Percentiles rank a stretch among this genome's conserved stretches.
phyloP scores from a whole-genome alignment of 2,329 filamentous ascomycete genomes.

The Fusarium duplospermum region DNA sequence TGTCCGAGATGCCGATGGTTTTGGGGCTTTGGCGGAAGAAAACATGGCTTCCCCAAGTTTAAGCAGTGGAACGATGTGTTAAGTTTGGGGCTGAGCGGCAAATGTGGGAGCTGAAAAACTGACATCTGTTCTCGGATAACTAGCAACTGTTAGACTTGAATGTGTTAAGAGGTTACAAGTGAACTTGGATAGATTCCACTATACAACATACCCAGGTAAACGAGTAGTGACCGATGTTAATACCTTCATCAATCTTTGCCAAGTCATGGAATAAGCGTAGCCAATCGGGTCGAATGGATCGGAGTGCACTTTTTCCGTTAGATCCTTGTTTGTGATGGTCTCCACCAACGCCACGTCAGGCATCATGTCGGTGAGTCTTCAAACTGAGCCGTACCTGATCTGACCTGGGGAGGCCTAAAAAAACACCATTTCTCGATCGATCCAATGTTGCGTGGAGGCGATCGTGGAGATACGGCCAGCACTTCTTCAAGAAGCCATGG shows the following conservation, averaged over 20 bases:
- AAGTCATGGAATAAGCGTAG: not conserved
- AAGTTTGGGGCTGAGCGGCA: not conserved
- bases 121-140: not conserved
- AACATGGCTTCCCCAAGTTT: not conserved
- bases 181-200: too few relatives aligned
- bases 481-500: conserved; percentile 37
- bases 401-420: conserved; percentile 30
- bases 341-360: conserved; percentile 39
- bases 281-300: not conserved
- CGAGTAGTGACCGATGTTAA: too few relatives aligned
- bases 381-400: conserved; percentile 23
- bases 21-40: not conserved
- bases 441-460: conserved; percentile 37
- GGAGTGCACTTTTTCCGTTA: conserved; percentile 36
- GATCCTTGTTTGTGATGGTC: conserved; percentile 11
- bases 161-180: not conserved
- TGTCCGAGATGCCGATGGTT: not conserved
- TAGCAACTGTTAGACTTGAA: not conserved
- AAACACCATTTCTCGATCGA: conserved; percentile 34
- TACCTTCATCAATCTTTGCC: too few relatives aligned
- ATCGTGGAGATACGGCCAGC: conserved; percentile 41
- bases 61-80: not conserved
- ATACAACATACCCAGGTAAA: too few relatives aligned
- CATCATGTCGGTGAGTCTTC: conserved; percentile 41
- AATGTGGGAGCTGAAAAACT: not conserved